Evolutionary conservation across 2,329 filamentous ascomycete genomes (phyloP).

Genomic region (Hymenoscyphus fructigenus): DNA sequence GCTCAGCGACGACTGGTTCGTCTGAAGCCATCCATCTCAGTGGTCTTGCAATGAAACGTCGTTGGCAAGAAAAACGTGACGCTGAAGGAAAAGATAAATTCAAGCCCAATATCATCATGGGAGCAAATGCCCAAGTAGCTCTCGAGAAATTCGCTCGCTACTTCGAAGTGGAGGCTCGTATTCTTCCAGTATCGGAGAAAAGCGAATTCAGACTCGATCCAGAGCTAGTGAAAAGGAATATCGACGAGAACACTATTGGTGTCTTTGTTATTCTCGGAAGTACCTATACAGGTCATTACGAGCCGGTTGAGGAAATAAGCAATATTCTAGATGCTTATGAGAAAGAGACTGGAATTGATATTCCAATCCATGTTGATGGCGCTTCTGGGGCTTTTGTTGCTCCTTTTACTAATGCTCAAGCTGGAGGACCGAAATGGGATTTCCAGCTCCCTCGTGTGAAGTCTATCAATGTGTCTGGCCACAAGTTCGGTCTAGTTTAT

Average conservation of each 20-base stretch:
- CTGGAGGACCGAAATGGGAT: slow-evolving; percentile 60
- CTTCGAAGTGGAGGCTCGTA: slow-evolving; percentile 69
- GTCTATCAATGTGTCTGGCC: slow-evolving; percentile 65
- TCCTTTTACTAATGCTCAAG: slow-evolving; percentile 57
- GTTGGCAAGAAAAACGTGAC: slow-evolving; percentile 65
- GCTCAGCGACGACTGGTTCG: slow-evolving; percentile 68
- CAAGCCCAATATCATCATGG: slow-evolving; percentile 74
- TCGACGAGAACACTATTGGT: slow-evolving; percentile 77
- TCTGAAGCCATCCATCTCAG: slow-evolving; percentile 71
- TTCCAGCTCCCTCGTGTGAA: slow-evolving; percentile 62
- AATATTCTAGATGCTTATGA: slow-evolving; percentile 64
- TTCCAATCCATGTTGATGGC: slow-evolving; percentile 67
- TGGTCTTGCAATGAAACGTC: slow-evolving; percentile 71
- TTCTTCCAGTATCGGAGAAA: slow-evolving; percentile 60
- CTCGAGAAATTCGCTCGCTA: slow-evolving; percentile 73
- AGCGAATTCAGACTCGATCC: slow-evolving; percentile 64
- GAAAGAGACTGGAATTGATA: slow-evolving; percentile 58
- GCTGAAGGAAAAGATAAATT: slow-evolving; percentile 60
- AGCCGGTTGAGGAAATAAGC: slow-evolving; percentile 67
- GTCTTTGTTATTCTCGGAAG: slow-evolving; percentile 70
- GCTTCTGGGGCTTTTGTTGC: slow-evolving; percentile 62
- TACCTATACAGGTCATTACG: slow-evolving; percentile 73
- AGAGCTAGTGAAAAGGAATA: slow-evolving; percentile 60
- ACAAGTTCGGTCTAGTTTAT: slow-evolving; percentile 64
- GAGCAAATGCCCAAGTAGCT: slow-evolving; percentile 70